Percentiles rank a stretch among this genome's conserved stretches.
phyloP scores from a whole-genome alignment of 2,329 filamentous ascomycete genomes.

The Zasmidium citrigriseum region DNA sequence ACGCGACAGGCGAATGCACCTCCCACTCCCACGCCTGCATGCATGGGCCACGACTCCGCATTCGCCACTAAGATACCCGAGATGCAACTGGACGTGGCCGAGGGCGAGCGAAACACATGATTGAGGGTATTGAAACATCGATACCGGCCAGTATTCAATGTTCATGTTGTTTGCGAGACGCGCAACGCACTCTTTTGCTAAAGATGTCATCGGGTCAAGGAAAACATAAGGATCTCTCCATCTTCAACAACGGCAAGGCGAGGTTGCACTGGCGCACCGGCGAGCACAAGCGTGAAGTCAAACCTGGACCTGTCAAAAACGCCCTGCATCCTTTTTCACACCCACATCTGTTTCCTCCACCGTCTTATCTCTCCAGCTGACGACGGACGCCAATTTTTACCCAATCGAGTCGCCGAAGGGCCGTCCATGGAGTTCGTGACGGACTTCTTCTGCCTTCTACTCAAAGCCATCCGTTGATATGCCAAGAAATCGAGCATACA shows the following conservation, averaged over 20 bases:
- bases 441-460: constrained; percentile 36
- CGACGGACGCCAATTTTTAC: not conserved
- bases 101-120: no score
- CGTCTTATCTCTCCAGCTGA: not conserved
- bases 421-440: constrained; percentile 33
- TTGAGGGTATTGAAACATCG: no score
- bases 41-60: not conserved
- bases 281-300: not conserved
- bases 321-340: not conserved
- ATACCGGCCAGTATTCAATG: no score
- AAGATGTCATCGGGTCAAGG: not conserved
- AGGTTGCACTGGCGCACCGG: not conserved
- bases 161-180: no score
- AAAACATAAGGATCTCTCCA: not conserved
- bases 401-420: not conserved
- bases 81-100: not conserved
- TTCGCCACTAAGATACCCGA: not conserved
- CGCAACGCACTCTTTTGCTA: not conserved
- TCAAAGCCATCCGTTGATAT: constrained; percentile 32
- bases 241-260: not conserved
- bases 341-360: not conserved
- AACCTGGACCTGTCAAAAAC: not conserved
- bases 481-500: constrained; percentile 14
- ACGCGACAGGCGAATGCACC: not conserved
- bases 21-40: not conserved